Evolutionary conservation across 2,329 filamentous ascomycete species (phyloP).

Genomic region (Stromatinia cepivora): DNA sequence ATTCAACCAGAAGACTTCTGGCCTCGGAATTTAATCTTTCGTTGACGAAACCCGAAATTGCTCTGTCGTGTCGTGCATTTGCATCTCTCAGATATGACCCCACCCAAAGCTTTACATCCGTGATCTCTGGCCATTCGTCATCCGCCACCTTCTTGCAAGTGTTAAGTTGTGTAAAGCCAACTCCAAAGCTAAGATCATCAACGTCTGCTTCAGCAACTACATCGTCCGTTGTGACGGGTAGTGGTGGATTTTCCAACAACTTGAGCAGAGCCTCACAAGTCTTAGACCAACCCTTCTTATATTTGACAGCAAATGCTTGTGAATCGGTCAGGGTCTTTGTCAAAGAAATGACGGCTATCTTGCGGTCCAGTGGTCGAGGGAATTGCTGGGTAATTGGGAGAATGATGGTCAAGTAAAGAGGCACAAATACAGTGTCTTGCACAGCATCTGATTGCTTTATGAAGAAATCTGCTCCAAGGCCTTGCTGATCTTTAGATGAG

Average conservation of each 20-base stretch:
- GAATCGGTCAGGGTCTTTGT: constrained; percentile 91
- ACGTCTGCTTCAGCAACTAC: constrained; percentile 84
- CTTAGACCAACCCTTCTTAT: constrained; percentile 86
- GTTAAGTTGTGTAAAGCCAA: constrained; percentile 91
- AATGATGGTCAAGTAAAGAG: constrained; percentile 83
- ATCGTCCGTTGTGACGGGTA: constrained; percentile 67
- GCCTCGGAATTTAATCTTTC: constrained; percentile 67
- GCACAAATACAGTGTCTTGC: constrained; percentile 76
- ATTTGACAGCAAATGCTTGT: constrained; percentile 75
- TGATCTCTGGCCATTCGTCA: constrained; percentile 85
- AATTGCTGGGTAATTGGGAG: constrained; percentile 88
- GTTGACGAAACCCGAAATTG: constrained; percentile 68
- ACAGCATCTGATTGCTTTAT: constrained; percentile 80
- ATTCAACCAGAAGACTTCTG: constrained; percentile 48
- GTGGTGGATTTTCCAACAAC: constrained; percentile 82
- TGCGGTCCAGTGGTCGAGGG: constrained; percentile 83
- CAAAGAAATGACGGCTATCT: constrained; percentile 88
- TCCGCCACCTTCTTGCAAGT: constrained; percentile 74
- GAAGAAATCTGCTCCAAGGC: constrained; percentile 91
- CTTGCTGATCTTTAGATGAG: constrained; percentile 66
- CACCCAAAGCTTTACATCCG: constrained; percentile 80
- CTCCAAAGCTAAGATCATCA: constrained; percentile 91
- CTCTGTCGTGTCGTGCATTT: constrained; percentile 70
- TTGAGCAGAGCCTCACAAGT: constrained; percentile 89
- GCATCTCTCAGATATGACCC: constrained; percentile 63